Conservation (phyloP, 2,329 filamentous ascomycete species). For the Ophiosphaerella narmari region DNA sequence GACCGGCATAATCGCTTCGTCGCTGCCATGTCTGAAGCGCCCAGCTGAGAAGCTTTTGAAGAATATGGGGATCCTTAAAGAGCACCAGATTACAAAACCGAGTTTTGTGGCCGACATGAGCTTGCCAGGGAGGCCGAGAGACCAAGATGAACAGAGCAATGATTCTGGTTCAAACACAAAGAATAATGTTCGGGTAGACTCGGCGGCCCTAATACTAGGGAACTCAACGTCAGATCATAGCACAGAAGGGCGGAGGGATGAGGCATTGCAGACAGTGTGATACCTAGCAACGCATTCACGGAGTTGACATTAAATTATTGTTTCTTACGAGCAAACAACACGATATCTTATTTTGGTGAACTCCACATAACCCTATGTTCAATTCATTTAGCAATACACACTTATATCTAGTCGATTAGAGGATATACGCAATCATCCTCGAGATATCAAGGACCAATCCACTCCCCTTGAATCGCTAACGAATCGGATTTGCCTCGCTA, state of each 20-base stretch:
- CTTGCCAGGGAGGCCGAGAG: constrained; percentile 3
- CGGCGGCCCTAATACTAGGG: constrained; percentile 10
- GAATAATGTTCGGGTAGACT: constrained; percentile 14
- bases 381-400: too few relatives aligned
- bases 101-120: constrained; percentile 11
- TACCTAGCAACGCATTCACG: too few relatives aligned
- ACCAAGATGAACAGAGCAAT: constrained; percentile 9
- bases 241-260: background rate
- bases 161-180: constrained; percentile 11
- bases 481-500: constrained; percentile 1
- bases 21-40: constrained; percentile 28
- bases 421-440: too few relatives aligned
- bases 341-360: too few relatives aligned
- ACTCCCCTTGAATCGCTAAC: too few relatives aligned
- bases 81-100: constrained; percentile 19
- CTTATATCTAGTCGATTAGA: too few relatives aligned
- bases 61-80: constrained; percentile 22
- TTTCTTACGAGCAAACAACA: too few relatives aligned
- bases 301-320: too few relatives aligned
- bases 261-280: constrained; percentile 7
- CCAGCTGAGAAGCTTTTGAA: constrained; percentile 24
- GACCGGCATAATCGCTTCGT: constrained; percentile 34
- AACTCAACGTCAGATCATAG: constrained; percentile 6
- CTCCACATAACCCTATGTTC: too few relatives aligned
- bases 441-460: too few relatives aligned